Evolutionary conservation across 805 yeast genomes (phyloP), one percentile per base, ranked within the genome.

Genomic region (Lipomyces yamanashiensis): DNA sequence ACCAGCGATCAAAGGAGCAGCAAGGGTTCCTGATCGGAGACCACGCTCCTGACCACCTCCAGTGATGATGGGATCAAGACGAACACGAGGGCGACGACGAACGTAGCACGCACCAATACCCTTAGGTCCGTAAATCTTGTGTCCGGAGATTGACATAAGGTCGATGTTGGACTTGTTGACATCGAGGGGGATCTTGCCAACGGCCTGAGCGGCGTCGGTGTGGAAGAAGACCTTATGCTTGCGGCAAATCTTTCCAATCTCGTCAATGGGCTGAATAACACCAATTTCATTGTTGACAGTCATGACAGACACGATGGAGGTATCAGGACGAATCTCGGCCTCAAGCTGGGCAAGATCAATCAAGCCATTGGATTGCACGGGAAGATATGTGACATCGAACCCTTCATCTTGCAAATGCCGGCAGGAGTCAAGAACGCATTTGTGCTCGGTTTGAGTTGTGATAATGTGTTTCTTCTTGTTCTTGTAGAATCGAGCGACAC

Each of bases 1-100:
- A 0, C 99, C 99, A 41, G 92, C 87, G 48, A 93, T 90, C 73
- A 92, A 82, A 23, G 98, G 96, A n/a, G 99, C 96, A 3, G 99
- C 92, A 74, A 95, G 83, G 36, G 99, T 95, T 66, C 99, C 99
- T 5, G 97, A 89, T 79, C 99, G 85, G 73, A 95, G 81, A 64
- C 99, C 99, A 81, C 99, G 88, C 80, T 95, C 99, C 80, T 95
- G 99, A 58, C 99, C 99, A 79, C 99, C 99, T 70, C 99, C 99
- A 64, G 92, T 88, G 70, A 95, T 89, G 60, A 95, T 81, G 23
- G 99, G 97, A 69, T 92, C 98, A 66, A 95, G 76, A 83, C 99
- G 89, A 55, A 95, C 99, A 79, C 99, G 87, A 67, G 99, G 99
- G 78, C 99, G 88, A 83, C 99, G 89, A 79, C 99, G 87, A 45